Evolutionary conservation across 306 rosid species (phyloP), one percentile per base, ranked within the genome.

Genomic region (Ammopiptanthus mongolicus): DNA sequence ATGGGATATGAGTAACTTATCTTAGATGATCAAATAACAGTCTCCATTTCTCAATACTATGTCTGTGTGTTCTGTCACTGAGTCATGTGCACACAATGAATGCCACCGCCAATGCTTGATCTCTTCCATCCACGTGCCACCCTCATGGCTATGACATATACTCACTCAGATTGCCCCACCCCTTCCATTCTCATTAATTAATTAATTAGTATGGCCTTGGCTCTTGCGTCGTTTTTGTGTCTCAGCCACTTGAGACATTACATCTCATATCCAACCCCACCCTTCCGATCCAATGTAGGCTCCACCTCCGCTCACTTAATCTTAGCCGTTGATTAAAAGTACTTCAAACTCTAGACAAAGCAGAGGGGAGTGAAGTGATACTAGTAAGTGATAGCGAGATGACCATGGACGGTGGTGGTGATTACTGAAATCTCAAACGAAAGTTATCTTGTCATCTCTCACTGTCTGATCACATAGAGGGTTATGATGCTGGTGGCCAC

Each of bases 321-420:
- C 42, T 29, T 25, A 39, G 58, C 80, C 74, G 60, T 52, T 68
- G 4, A 28, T 29, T 29, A 23, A 69, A 34, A 34, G 5, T 3
- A 14, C 19, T 69, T 50, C 17, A 68, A 6, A 29, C 18, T 10
- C 31, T 10, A 69, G 42, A 28, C 15, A 29, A 25, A 34, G 74
- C 55, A 29, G 22, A 13, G 36, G 25, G 42, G 13, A 36, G 42
- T 65, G 74, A 76, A 36, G 42, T 56, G 69, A n/a, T n/a, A n/a
- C n/a, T n/a, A n/a, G n/a, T n/a, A n/a, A n/a, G n/a, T n/a, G n/a
- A n/a, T n/a, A n/a, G n/a, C n/a, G n/a, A n/a, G n/a, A n/a, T 78
- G 71, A 39, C 6, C 3, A 11, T 65, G 47, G 66, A 18, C 73
- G 77, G 82, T 78, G 78, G 81, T 67, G 69, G 47, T 68, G 58